Base-by-base conservation (phyloP, 2,329 filamentous ascomycete genomes). In the Zymoseptoria brevis region DNA sequence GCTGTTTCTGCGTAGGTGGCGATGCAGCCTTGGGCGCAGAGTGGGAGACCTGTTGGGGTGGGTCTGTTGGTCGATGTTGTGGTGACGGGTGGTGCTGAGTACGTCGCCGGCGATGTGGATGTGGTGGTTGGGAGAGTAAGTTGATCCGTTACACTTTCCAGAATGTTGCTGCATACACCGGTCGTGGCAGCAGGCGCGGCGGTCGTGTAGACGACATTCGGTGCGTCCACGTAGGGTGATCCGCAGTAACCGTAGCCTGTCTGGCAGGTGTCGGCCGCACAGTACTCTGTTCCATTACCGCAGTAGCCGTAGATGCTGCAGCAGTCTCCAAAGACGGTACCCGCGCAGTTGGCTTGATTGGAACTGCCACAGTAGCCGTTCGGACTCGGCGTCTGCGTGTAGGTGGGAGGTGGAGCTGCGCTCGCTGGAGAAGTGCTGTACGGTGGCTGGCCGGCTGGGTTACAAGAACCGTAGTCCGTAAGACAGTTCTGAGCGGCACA, bases 391-490 rank as follows among this genome's bases (percentile, higher is more conserved):
- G 2, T 53, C 22, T 24, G 51, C 4, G 29, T 29, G 51, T 53
- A 53, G n/a, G 51, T 53, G 11, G 51, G 51, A 2, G 51, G 51
- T 19, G 51, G 35, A 13, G 35, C 35, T 7, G 35, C 16, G 35
- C 35, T 45, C 35, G 35, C 13, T 16, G 16, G 11, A 5, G 35
- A n/a, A 45, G 35, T 45, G 5, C 35, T n/a, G 35, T 45, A 45
- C 6, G 35, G 35, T 45, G 35, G 35, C 35, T 45, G 35, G 5
- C 16, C 29, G 19, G 51, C 51, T 3, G 19, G 59, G 45, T 63
- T 59, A 66, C 76, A 78, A 57, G 68, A 69, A 50, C 73, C 74
- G 45, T 74, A 73, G 62, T 60, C 68, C 30, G 71, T 71, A n/a
- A 76, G 71, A 62, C 76, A 78, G 48, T 62, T 61, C 50, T 63